A percentile compares a stretch with the other conserved stretches of the same genome.
Conservation (phyloP, 2,329 filamentous ascomycete genomes). For the Hawksworthiomyces lignivorus region DNA sequence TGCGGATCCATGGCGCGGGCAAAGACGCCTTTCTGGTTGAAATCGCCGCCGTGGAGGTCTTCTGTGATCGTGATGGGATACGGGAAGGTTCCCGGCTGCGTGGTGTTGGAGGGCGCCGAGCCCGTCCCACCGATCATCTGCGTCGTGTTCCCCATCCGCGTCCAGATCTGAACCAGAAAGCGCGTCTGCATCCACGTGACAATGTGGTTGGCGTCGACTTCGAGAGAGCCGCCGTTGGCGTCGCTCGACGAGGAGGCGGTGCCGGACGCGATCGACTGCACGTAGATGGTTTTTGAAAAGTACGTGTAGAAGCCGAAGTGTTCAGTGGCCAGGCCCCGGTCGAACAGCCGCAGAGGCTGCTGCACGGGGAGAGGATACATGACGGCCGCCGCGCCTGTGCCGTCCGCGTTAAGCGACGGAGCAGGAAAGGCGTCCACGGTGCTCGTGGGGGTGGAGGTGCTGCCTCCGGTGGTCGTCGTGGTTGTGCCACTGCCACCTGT, state of each 20-base stretch:
- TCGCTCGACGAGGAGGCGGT: conserved; percentile 37
- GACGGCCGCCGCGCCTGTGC: conserved; percentile 62
- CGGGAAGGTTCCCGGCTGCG: conserved; percentile 52
- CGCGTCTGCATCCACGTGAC: conserved; percentile 54
- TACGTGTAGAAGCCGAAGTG: conserved; percentile 94
- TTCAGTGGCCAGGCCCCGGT: conserved; percentile 71
- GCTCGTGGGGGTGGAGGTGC: conserved; percentile 13
- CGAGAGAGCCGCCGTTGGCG: conserved; percentile 44
- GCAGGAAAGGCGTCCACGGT: conserved; percentile 46
- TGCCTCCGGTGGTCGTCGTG: conserved; percentile 9
- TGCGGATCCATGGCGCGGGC: conserved; percentile 38
- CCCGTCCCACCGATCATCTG: conserved; percentile 24
- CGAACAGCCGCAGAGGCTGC: conserved; percentile 79
- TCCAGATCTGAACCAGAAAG: conserved; percentile 61
- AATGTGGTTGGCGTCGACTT: conserved; percentile 45
- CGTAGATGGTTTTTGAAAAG: conserved; percentile 79
- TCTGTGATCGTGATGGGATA: conserved; percentile 54
- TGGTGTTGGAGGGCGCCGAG: conserved; percentile 22
- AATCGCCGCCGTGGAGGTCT: conserved; percentile 55
- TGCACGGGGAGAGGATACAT: conserved; percentile 63
- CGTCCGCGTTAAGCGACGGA: conserved; percentile 57
- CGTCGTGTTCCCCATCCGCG: conserved; percentile 38
- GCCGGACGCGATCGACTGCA: conserved; percentile 49
- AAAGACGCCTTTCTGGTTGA: conserved; percentile 45
- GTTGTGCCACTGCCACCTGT: conserved; percentile 3